These are phyloP conservation scores for Magnolia kwangsiensis DNA, from an alignment of 164 flowering plant species.

Conservation along the genomic window DNA sequence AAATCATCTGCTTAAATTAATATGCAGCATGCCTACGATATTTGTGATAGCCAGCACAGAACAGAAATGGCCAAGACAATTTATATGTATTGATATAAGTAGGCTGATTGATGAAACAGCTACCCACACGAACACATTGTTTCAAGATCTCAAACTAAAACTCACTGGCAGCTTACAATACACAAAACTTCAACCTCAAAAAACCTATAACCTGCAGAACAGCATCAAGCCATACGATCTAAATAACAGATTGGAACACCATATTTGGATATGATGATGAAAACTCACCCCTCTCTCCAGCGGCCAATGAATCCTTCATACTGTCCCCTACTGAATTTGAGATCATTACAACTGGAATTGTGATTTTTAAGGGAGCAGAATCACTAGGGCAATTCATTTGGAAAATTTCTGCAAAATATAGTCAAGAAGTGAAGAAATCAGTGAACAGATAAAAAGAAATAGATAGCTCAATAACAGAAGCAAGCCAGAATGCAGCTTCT, in stretches of 20 bases:
- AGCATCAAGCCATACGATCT: not conserved
- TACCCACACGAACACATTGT: not conserved
- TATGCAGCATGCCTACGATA: not conserved
- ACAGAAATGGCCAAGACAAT: no score
- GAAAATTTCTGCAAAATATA: conserved; percentile 35
- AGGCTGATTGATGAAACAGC: no score
- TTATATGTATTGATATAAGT: no score
- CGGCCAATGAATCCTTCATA: conserved; percentile 39
- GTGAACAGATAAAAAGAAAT: not conserved
- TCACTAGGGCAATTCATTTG: conserved; percentile 60
- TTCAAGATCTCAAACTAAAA: not conserved
- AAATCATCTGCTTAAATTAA: not conserved
- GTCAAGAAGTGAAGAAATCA: not conserved
- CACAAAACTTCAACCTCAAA: not conserved
- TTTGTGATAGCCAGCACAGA: no score
- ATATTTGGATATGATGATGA: not conserved
- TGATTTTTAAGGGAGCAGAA: conserved; percentile 40
- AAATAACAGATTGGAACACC: not conserved
- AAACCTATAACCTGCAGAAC: not conserved
- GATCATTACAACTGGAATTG: conserved; percentile 69
- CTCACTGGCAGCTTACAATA: not conserved
- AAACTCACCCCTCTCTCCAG: conserved; percentile 44
- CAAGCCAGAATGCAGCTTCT: no score
- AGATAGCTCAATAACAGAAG: not conserved
- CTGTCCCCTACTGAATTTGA: conserved; percentile 54